These are phyloP conservation scores for Phytophthora idaei DNA, from an alignment of 352 stramenopile species.

Conservation along the genomic window DNA sequence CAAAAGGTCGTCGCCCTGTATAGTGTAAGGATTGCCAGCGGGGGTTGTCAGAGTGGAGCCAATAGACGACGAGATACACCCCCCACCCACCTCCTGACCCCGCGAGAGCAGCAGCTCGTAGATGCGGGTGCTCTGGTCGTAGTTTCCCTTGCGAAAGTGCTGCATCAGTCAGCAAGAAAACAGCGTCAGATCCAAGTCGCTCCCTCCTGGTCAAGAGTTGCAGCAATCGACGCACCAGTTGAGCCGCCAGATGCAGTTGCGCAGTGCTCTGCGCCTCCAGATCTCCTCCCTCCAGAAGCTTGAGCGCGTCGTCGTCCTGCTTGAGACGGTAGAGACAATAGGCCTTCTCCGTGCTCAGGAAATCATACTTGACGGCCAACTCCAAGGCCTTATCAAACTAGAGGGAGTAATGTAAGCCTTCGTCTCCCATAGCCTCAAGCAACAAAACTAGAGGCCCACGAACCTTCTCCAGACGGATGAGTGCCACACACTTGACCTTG, in stretches of 20 bases:
- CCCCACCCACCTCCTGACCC: conserved; percentile 39
- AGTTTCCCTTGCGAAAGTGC: conserved; percentile 75
- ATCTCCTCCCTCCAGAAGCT: conserved; percentile 35
- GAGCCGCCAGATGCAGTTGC: conserved; percentile 71
- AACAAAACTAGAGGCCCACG: not conserved
- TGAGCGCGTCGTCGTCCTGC: conserved; percentile 69
- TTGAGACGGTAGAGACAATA: conserved; percentile 88
- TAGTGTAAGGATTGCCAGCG: not conserved
- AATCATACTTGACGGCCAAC: conserved; percentile 71
- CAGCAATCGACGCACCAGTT: conserved; percentile 47
- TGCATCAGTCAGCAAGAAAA: conserved; percentile 25
- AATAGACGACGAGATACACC: not conserved
- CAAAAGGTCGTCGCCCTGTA: conserved; percentile 65
- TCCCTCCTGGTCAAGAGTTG: not conserved
- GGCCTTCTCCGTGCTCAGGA: conserved; percentile 63
- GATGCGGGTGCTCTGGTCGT: conserved; percentile 66
- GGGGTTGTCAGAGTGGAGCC: not conserved
- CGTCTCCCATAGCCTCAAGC: not conserved
- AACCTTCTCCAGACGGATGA: conserved; percentile 84
- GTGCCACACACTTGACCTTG: conserved; percentile 82
- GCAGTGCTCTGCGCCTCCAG: conserved; percentile 44
- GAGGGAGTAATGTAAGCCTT: conserved; percentile 5
- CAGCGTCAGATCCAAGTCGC: conserved; percentile 7
- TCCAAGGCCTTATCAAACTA: conserved; percentile 89
- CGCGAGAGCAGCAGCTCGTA: conserved; percentile 73